Evolutionary conservation across 495 filamentous ascomycete genomes (phyloP).

Genomic region (Trichoderma reesei): DNA sequence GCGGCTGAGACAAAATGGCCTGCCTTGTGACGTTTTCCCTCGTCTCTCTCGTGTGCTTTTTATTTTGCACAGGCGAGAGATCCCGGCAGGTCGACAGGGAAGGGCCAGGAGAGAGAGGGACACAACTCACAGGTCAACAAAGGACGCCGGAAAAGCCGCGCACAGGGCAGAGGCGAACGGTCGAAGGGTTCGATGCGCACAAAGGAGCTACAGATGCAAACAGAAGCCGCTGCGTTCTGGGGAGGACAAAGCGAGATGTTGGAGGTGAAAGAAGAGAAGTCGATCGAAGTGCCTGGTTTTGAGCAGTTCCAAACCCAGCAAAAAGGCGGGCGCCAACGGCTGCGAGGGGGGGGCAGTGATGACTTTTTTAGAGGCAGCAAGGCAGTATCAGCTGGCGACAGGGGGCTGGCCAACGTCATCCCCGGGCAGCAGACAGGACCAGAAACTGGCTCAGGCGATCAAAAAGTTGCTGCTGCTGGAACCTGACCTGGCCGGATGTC

Average conservation of each 20-base stretch:
- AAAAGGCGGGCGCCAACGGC: slow-evolving; percentile 3
- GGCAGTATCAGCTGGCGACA: slow-evolving; percentile 9
- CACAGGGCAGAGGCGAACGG: neutral
- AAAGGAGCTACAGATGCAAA: no score
- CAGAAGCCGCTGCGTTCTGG: neutral
- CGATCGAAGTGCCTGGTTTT: no score
- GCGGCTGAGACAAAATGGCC: slow-evolving; percentile 6
- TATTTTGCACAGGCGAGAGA: no score
- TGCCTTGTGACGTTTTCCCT: neutral
- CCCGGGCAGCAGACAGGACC: no score
- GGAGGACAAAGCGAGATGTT: neutral
- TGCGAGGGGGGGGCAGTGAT: slow-evolving; percentile 5
- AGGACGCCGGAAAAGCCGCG: neutral
- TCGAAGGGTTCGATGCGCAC: no score
- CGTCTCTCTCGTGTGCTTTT: neutral
- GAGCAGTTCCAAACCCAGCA: neutral
- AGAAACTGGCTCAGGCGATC: neutral
- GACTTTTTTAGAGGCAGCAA: slow-evolving; percentile 8
- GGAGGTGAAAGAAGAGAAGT: neutral
- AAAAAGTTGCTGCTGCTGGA: neutral
- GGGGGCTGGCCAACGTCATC: slow-evolving; percentile 6
- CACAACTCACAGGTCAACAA: neutral
- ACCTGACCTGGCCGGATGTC: neutral
- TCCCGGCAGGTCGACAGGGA: no score
- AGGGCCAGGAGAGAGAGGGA: neutral